Evolutionary conservation across 2,329 filamentous ascomycete genomes (phyloP).

Genomic region (Tolypocladium ophioglossoides): DNA sequence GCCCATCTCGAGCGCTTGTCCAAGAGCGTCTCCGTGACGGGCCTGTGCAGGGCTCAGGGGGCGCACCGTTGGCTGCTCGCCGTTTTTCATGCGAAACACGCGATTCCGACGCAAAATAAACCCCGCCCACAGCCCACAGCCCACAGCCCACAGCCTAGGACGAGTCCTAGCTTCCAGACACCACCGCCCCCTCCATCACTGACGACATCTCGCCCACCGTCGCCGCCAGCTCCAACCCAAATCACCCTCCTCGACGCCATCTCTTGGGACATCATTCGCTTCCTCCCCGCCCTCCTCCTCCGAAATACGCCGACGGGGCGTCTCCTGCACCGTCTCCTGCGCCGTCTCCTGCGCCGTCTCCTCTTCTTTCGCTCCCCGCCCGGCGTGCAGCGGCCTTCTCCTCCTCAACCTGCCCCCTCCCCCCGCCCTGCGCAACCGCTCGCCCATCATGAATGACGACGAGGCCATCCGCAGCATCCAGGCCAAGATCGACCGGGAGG

Average conservation of each 20-base stretch:
- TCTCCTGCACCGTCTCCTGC: neutral
- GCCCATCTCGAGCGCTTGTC: neutral
- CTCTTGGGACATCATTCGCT: neutral
- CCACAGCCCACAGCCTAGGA: slow-evolving; percentile 10
- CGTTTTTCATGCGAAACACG: slow-evolving; percentile 8
- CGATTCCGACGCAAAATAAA: slow-evolving; percentile 8
- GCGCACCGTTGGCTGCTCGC: neutral
- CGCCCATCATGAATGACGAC: slow-evolving; percentile 50
- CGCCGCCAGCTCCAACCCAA: slow-evolving; percentile 8
- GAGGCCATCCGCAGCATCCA: slow-evolving; percentile 68
- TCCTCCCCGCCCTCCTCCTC: slow-evolving; percentile 7
- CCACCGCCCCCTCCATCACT: slow-evolving; percentile 20
- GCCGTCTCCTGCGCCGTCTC: neutral
- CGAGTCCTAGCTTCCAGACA: slow-evolving; percentile 2
- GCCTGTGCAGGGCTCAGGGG: neutral
- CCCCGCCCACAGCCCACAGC: too few relatives aligned
- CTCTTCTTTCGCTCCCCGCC: neutral
- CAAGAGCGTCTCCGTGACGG: too few relatives aligned
- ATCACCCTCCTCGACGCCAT: slow-evolving; percentile 8
- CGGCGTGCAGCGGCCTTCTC: neutral
- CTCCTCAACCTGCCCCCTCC: neutral
- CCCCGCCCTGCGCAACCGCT: slow-evolving; percentile 21
- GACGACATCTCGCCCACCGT: slow-evolving; percentile 24
- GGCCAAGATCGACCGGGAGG: slow-evolving; percentile 96
- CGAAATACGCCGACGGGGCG: neutral